Evolutionary conservation across 495 filamentous ascomycete species (phyloP), one percentile per base, ranked within the genome.

Genomic region (Terfezia claveryi): DNA sequence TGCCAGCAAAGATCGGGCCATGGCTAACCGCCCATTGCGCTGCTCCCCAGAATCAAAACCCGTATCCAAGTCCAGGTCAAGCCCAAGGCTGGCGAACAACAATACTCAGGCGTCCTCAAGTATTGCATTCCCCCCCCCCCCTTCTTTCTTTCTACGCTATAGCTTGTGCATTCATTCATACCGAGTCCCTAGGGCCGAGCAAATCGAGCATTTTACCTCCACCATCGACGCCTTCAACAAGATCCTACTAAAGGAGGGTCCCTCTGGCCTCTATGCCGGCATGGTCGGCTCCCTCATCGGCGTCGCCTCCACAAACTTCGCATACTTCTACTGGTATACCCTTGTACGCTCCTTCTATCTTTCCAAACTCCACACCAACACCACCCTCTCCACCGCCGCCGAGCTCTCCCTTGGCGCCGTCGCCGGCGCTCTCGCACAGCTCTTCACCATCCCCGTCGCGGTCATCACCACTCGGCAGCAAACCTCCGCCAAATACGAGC

Each of bases 241-340:
- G 69, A 96, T 99, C 62, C 67, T 81, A 16, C 77, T 78, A 51
- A 81, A 83, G 57, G 89, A 95, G 51, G 92, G 91, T 12, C 38
- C 91, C 14, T 58, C 68, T 14, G 91, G 92, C 2, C 76, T 99
- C 23, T 99, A 96, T 64, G 79, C 83, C 49, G 91, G 91, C 51
- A 87, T 99, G 64, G 69, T 75, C 51, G 88, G 92, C 16, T 77
- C 86, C 8, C 73, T 99, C 10, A 69, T 95, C 16, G 91, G 91
- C 49, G 92, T 96, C 12, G 89, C 86, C 8, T 94, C 87, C 12
- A 96, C 87, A 55, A 99, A 99, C 66, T 99, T 99, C 65, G 91
- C 91, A 57, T 99, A 99, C 70, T 99, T 99, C 65, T 99, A 96
- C 73, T 99, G 91, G 91, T 96, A 99, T 68, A 88, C 85, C 20